Conservation (phyloP, 1,284 basidiomycete species). For the Entoloma clypeatum region DNA sequence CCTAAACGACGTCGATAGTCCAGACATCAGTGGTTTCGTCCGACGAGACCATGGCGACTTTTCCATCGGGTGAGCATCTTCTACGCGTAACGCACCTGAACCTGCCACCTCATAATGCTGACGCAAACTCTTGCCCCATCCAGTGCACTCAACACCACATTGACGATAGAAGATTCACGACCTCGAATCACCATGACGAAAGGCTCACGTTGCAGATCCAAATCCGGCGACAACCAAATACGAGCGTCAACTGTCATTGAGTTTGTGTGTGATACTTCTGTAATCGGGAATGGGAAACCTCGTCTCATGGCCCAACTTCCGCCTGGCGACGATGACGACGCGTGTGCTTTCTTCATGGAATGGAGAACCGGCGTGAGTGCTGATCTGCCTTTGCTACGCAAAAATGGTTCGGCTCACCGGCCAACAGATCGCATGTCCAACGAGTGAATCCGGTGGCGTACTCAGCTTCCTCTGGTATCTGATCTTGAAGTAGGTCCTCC, state of each 20-base stretch:
- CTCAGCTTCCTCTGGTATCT: constrained; percentile 52
- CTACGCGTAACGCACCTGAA: background rate
- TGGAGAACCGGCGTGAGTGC: constrained; percentile 64
- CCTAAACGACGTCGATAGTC: constrained; percentile 46
- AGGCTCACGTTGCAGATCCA: constrained; percentile 55
- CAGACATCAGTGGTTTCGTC: constrained; percentile 59
- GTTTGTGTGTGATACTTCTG: constrained; percentile 60
- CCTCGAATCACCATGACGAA: constrained; percentile 47
- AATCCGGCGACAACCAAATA: constrained; percentile 38
- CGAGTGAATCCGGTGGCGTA: constrained; percentile 46
- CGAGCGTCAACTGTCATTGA: constrained; percentile 59
- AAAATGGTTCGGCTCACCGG: constrained; percentile 4
- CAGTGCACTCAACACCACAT: constrained; percentile 47
- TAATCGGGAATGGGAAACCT: constrained; percentile 48
- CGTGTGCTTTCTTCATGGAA: constrained; percentile 68
- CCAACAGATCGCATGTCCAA: constrained; percentile 60
- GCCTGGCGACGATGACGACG: constrained; percentile 50
- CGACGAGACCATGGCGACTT: constrained; percentile 63
- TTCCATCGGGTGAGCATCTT: constrained; percentile 60
- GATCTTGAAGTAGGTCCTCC: constrained; percentile 43
- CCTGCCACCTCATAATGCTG: background rate
- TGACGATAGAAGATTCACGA: constrained; percentile 47
- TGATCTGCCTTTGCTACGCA: constrained; percentile 7
- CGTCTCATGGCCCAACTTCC: constrained; percentile 59
- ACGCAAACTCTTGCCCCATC: background rate